Evolutionary conservation across 176 grass and related monocot genomes (phyloP), one percentile per base, ranked within the genome.

Genomic region (Musa acuminata): DNA sequence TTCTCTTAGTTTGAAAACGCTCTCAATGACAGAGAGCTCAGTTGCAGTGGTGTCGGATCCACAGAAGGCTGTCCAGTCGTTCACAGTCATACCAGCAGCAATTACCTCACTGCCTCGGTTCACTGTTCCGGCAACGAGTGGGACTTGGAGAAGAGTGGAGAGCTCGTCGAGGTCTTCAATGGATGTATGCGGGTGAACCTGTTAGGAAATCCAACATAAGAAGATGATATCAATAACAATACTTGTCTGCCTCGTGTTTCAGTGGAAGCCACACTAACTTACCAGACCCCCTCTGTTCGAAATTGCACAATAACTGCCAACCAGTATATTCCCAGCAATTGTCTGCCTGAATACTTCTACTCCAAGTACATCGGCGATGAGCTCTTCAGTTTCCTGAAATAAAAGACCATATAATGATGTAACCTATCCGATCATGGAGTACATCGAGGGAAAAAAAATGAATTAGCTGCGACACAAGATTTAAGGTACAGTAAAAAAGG

Each of bases 111-210:
- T 99, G 19, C 95, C 95, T 53, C 95, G 84, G 88, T 99, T 99
- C 57, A 99, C 95, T 4, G 95, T 99, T 71, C 95, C 91, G 49
- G 95, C 91, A 1, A 99, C 88, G 24, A 99, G 86, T 2, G 95
- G 95, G 51, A 99, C 95, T 88, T 99, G 95, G 24, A 99, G 88
- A 72, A 99, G 91, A 0, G 95, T 99, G 6, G 95, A 99, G 29
- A 99, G 84, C 66, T 99, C 95, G 49, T 99, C 95, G 73, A 99
- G 90, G 74, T 99, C 95, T 81, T 99, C 95, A 59, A 99, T 91
- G 24, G 95, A 99, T 64, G 95, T 94, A 69, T 99, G 91, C 11
- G 91, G 91, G 80, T 99, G 95, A 4, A 99, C 95, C 95, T 99
- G 83, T 79, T 66, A 55, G 29, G 3, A 20, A 75, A 66, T 6